Conservation (phyloP, 352 stramenopile genomes). For the Phytophthora hibernalis region DNA sequence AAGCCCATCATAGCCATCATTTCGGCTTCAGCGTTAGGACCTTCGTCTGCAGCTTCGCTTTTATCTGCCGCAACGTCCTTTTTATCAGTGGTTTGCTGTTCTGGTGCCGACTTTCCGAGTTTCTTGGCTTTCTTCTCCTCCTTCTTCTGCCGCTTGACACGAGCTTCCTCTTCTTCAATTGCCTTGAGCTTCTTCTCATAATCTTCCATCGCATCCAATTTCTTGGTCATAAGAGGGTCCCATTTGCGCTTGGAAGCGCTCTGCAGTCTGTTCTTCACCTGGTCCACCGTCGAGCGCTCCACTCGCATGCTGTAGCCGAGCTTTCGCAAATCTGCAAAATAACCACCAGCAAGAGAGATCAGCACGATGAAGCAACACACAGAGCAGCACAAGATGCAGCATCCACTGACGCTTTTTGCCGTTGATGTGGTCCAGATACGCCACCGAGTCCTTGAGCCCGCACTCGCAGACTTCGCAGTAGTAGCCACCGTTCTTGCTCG, state of each 20-base stretch:
- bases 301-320: constrained; percentile 94
- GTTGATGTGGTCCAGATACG: constrained; percentile 96
- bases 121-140: constrained; percentile 82
- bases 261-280: constrained; percentile 89
- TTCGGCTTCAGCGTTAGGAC: constrained; percentile 56
- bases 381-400: background rate
- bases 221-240: constrained; percentile 84
- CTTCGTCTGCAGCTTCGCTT: constrained; percentile 19
- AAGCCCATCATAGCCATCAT: constrained; percentile 96
- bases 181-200: constrained; percentile 89
- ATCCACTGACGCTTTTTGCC: constrained; percentile 90
- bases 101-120: constrained; percentile 19
- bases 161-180: constrained; percentile 69
- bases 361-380: background rate
- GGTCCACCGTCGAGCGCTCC: constrained; percentile 85
- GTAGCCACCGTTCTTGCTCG: constrained; percentile 85
- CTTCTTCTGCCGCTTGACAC: constrained; percentile 76
- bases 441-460: constrained; percentile 92
- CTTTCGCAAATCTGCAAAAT: constrained; percentile 82
- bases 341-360: background rate
- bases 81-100: constrained; percentile 7
- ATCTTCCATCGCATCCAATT: constrained; percentile 85
- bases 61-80: constrained; percentile 10
- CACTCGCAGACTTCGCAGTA: constrained; percentile 94
- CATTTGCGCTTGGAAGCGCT: constrained; percentile 85